Percentiles rank a stretch among this genome's conserved stretches.
phyloP scores from a whole-genome alignment of 2,329 filamentous ascomycete species.

The Penicillium sp. region DNA sequence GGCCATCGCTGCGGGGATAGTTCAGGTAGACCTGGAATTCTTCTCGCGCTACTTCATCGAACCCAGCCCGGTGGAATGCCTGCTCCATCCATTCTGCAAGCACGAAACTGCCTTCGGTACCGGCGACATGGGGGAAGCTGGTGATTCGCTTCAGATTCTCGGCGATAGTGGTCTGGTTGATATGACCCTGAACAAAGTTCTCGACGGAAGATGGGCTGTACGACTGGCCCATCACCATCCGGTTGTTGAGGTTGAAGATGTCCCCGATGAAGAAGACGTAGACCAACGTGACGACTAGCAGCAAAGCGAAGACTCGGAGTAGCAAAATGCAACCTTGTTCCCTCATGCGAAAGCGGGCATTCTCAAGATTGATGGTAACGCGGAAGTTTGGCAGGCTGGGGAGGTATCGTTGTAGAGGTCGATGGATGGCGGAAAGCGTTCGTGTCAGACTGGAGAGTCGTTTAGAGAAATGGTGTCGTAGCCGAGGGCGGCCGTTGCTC shows the following conservation, averaged over 20 bases:
- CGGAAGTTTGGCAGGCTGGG: constrained; percentile 43
- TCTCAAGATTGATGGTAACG: constrained; percentile 40
- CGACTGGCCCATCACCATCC: constrained; percentile 63
- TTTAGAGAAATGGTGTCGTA: constrained; percentile 55
- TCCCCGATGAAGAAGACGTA: constrained; percentile 86
- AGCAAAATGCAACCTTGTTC: constrained; percentile 63
- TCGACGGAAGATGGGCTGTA: constrained; percentile 83
- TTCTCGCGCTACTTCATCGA: constrained; percentile 74
- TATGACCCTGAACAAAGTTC: constrained; percentile 67
- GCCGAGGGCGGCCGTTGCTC: constrained; percentile 35
- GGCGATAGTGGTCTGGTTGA: constrained; percentile 67
- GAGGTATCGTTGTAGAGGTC: constrained; percentile 50
- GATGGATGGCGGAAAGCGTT: constrained; percentile 56
- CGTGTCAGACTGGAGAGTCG: constrained; percentile 55
- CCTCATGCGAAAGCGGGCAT: constrained; percentile 36
- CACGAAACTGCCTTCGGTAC: constrained; percentile 88
- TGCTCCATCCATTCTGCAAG: constrained; percentile 80
- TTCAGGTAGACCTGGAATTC: constrained; percentile 89
- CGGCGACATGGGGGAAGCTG: constrained; percentile 82
- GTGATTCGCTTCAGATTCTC: constrained; percentile 75
- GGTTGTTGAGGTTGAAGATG: constrained; percentile 67
- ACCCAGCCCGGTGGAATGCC: constrained; percentile 66
- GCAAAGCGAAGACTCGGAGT: constrained; percentile 69
- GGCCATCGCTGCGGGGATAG: constrained; percentile 74
- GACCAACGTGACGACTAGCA: constrained; percentile 71